Evolutionary conservation across 2,329 filamentous ascomycete species (phyloP), one percentile per base, ranked within the genome.

Genomic region (Diaporthe batatas): DNA sequence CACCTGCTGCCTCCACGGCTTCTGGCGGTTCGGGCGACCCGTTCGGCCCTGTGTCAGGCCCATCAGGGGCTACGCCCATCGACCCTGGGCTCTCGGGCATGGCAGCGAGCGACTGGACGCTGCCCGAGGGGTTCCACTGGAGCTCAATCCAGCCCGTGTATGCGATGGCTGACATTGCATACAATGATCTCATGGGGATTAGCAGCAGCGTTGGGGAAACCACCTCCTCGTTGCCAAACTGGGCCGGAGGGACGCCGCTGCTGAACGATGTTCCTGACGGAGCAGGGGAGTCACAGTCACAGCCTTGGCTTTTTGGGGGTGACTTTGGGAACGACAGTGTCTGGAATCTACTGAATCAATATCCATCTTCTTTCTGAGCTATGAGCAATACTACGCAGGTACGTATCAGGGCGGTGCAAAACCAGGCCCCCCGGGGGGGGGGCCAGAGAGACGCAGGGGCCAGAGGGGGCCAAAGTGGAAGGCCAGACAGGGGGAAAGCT

Each of bases 81-180:
- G 68, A 69, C 14, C 55, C 72, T 12, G 55, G 65, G 18, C 51
- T 70, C 6, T 21, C 55, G 12, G 73, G 44, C 11, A 25, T 62
- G 49, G 25, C 58, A 25, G n/a, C 68, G 7, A 55, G 44, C 49
- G 81, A 84, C 62, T 86, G 84, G 83, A 78, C 80, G 21, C 76
- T 85, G 54, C 85, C 86, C 2, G 80, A 81, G 8, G 80, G 83
- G 71, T 87, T 88, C 73, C 85, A 87, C 76, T 86, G 90, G 76
- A 81, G 85, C 29, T 81, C 82, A 14, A 84, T 91, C 72, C 84
- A 87, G 75, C 87, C 88, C 21, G 84, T 90, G 73, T 90, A 89
- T 70, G 86, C 89, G 0, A 89, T 87, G 72, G 85, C 86, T 25
- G 89, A 91, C 75, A 80, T 91, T 6, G 80, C 89, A 0, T 90